Conservation (phyloP, 257 asterid species). For the Coffea eugenioides region DNA sequence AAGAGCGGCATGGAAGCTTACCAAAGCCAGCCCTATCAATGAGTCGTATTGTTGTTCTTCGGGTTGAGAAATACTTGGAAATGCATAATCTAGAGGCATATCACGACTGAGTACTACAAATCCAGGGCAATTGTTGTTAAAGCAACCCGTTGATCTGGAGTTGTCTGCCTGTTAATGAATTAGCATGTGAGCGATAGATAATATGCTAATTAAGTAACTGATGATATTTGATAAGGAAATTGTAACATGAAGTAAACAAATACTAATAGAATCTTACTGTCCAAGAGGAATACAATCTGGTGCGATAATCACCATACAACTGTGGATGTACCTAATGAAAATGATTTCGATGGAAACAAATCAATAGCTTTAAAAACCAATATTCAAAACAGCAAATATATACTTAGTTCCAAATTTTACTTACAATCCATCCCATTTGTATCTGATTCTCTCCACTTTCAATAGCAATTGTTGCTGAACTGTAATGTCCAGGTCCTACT, state of each 20-base stretch:
- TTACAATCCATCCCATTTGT: no score
- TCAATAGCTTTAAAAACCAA: no score
- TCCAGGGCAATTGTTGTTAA: neutral
- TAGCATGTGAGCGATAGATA: neutral
- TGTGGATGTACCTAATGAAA: conserved; percentile 7
- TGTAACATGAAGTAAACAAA: no score
- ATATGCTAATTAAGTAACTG: neutral
- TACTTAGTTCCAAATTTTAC: no score
- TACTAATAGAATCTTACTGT: neutral
- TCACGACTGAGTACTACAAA: neutral
- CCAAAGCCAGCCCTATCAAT: neutral
- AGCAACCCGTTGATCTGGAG: neutral
- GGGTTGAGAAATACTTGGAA: neutral
- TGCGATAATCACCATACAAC: neutral
- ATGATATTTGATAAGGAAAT: neutral
- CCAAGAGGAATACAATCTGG: neutral
- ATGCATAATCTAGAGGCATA: conserved; percentile 5
- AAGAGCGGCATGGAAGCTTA: neutral
- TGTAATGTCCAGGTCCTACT: no score
- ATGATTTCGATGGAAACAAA: neutral
- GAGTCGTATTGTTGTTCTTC: neutral
- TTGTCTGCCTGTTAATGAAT: neutral
- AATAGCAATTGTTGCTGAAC: no score
- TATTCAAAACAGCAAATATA: no score
- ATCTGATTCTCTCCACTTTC: no score